Base-by-base conservation (phyloP, 2,329 filamentous ascomycete species). In the Diaporthe eres region DNA sequence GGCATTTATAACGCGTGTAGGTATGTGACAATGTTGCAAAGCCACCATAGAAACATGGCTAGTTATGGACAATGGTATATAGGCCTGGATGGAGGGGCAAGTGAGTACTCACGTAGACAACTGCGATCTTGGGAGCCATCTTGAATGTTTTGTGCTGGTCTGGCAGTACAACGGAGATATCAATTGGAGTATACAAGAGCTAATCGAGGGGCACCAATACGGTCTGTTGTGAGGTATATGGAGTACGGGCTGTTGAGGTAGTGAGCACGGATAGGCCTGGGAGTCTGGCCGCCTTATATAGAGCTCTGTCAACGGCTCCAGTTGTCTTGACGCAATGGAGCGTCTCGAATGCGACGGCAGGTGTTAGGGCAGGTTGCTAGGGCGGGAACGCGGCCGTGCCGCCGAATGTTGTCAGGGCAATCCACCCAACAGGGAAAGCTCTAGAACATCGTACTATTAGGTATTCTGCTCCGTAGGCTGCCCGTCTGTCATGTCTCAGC, bases 91-190 rank as follows among this genome's bases (percentile, higher is more conserved):
- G 71, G 47, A 51, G 75, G 53, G 71, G 74, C 57, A 67, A 72
- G 67, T 72, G 77, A 65, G 71, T 63, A 91, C 94, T 80, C 89
- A 96, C 94, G 85, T 92, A 97, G 85, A 98, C 92, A 86, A 98
- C 97, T 81, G 95, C 95, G 83, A 98, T 91, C 89, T 95, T 97
- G 85, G 94, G 94, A 87, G 94, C 94, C 95, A 98, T 97, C 82
- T 81, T 90, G 88, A 82, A 77, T 75, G 78, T 74, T 76, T 79
- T 65, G 77, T 70, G 72, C 17, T 39, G 71, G 70, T 67, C n/a
- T n/a, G 34, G 65, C 6, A 58, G 37, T 37, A 72, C 19, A 60
- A 13, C 28, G 7, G n/a, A 10, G 19, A 13, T 75, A 58, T 67
- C 47, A 51, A 31, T 61, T 67, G 57, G n/a, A 51, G 28, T 47